A percentile compares a stretch with the other conserved stretches of the same genome.
phyloP scores from a whole-genome alignment of 1,139 yeast genomes.

The Casaregolazyma lundiana region DNA sequence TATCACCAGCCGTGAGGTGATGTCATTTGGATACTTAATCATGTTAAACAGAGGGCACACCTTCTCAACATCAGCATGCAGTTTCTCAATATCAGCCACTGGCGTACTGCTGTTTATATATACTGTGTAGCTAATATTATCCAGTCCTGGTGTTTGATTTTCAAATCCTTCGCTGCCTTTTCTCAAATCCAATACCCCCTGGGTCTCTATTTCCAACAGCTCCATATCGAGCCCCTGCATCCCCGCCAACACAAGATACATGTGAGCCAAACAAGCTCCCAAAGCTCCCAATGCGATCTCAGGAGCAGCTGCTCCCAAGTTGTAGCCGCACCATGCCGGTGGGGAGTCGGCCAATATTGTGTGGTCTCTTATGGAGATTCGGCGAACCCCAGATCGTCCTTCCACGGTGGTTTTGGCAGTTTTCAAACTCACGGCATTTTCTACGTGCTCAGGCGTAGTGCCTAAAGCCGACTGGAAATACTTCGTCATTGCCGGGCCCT shows the following conservation, averaged over 20 bases:
- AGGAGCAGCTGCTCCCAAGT: conserved; percentile 14
- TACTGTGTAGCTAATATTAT: conserved; percentile 12
- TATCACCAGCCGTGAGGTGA: conserved; percentile 5
- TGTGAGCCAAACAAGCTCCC: conserved; percentile 15
- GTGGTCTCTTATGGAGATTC: conserved; percentile 12
- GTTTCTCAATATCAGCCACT: conserved; percentile 6
- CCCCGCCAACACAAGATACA: conserved; percentile 16
- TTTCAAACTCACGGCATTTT: conserved; percentile 10
- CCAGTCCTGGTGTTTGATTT: conserved; percentile 13
- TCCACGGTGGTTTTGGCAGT: conserved; percentile 10
- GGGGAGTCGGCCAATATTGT: conserved; percentile 15
- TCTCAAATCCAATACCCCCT: conserved; percentile 12
- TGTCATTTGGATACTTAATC: conserved; percentile 8
- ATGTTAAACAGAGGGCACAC: conserved; percentile 13
- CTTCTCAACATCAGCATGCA: conserved; percentile 13
- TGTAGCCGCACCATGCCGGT: conserved; percentile 15
- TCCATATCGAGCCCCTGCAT: conserved; percentile 11
- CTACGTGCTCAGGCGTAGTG: conserved; percentile 11
- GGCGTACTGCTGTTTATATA: conserved; percentile 3
- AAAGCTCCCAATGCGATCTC: conserved; percentile 14
- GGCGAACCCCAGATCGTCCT: conserved; percentile 14
- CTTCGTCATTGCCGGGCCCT: conserved; percentile 15
- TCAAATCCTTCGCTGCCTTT: conserved; percentile 15
- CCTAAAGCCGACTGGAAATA: conserved; percentile 13
- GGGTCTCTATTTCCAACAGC: conserved; percentile 11